Conservation (phyloP, 352 stramenopile genomes). For the Peronosclerospora sorghi region DNA sequence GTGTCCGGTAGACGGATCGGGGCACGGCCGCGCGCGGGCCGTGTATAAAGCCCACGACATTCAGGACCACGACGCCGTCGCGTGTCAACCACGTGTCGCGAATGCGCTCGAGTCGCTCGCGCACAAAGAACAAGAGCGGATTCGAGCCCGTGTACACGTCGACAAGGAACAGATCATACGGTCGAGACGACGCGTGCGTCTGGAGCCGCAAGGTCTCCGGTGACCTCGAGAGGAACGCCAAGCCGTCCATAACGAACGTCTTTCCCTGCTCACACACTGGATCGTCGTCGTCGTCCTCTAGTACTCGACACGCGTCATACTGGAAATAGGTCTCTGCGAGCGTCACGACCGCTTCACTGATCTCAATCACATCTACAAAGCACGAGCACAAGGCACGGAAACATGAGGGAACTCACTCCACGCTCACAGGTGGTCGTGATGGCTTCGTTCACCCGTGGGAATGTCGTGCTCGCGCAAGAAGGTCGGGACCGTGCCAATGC, state of each 20-base stretch:
- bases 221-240: slow-evolving; percentile 40
- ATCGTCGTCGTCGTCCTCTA: slow-evolving; percentile 21
- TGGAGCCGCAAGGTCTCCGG: slow-evolving; percentile 12
- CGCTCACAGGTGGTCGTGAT: too few relatives aligned
- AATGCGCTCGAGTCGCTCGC: slow-evolving; percentile 40
- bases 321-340: slow-evolving; percentile 62
- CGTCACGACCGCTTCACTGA: slow-evolving; percentile 51
- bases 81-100: slow-evolving; percentile 40
- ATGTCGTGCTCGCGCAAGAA: slow-evolving; percentile 53
- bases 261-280: slow-evolving; percentile 15
- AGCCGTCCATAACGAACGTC: slow-evolving; percentile 57
- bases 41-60: slow-evolving; percentile 66
- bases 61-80: slow-evolving; percentile 58
- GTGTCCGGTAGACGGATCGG: slow-evolving; percentile 56
- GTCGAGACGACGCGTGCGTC: slow-evolving; percentile 3
- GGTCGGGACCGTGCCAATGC: slow-evolving; percentile 56
- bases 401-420: background rate
- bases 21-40: slow-evolving; percentile 35
- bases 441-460: slow-evolving; percentile 51
- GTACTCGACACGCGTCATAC: slow-evolving; percentile 36
- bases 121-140: slow-evolving; percentile 54
- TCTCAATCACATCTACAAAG: slow-evolving; percentile 53
- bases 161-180: slow-evolving; percentile 53
- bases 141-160: slow-evolving; percentile 70
- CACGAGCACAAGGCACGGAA: background rate